A percentile compares a stretch with the other conserved stretches of the same genome.
Conservation (phyloP, 1,139 yeast species). For the Candida sp. region DNA sequence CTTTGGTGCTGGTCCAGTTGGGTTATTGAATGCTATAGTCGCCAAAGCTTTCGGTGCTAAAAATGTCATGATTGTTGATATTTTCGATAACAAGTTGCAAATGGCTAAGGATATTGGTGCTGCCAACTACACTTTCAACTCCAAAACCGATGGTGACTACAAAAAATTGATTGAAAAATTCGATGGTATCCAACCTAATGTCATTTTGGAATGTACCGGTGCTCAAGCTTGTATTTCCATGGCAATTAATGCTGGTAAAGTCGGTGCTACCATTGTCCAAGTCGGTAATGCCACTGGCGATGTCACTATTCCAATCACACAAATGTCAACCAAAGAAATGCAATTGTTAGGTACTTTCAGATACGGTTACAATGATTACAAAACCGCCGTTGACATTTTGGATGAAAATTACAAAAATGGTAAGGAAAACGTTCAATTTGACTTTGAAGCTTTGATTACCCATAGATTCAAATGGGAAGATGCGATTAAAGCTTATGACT, state of each 20-base stretch:
- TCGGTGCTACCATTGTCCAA: constrained; percentile 70
- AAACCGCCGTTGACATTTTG: constrained; percentile 66
- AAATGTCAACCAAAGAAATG: constrained; percentile 67
- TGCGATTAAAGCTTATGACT: constrained; percentile 78
- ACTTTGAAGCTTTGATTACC: constrained; percentile 62
- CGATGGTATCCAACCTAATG: constrained; percentile 45
- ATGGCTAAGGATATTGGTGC: constrained; percentile 56
- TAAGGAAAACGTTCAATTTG: constrained; percentile 44
- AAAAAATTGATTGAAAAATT: constrained; percentile 33
- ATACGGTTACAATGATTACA: constrained; percentile 77
- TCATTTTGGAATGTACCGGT: constrained; percentile 73
- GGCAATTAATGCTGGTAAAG: constrained; percentile 54
- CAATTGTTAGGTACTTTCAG: constrained; percentile 76
- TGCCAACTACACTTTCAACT: constrained; percentile 61
- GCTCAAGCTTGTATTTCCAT: constrained; percentile 65
- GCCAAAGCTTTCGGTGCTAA: constrained; percentile 85
- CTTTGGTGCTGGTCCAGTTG: constrained; percentile 95
- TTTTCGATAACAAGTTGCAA: constrained; percentile 54
- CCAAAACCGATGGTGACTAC: constrained; percentile 37
- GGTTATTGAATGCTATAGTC: constrained; percentile 72
- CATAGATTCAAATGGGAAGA: constrained; percentile 73
- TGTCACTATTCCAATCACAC: constrained; percentile 72
- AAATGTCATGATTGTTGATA: constrained; percentile 62
- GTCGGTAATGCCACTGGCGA: constrained; percentile 74
- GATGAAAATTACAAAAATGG: constrained; percentile 57